phyloP scores from a whole-genome alignment of 1,139 yeast species.

The Blastobotrys raffinosifermentans region DNA sequence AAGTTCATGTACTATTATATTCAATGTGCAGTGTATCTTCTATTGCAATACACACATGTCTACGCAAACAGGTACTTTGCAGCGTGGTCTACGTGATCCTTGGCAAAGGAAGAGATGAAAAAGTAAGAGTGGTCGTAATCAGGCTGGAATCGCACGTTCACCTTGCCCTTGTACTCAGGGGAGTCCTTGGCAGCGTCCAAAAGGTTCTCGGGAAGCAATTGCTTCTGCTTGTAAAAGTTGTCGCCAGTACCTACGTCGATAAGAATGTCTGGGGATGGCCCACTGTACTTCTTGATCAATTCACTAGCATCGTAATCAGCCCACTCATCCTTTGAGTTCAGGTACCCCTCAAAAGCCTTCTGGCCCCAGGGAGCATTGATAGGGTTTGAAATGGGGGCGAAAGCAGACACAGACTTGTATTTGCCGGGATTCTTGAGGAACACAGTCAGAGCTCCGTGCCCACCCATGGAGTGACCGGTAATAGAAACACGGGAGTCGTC shows the following conservation, averaged over 20 bases:
- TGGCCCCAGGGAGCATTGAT: constrained; percentile 75
- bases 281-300: constrained; percentile 51
- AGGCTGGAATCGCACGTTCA: constrained; percentile 59
- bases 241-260: constrained; percentile 83
- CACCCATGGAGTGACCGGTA: constrained; percentile 98
- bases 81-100: constrained; percentile 81
- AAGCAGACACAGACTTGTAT: constrained; percentile 82
- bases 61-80: constrained; percentile 51
- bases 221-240: constrained; percentile 59
- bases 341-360: constrained; percentile 73
- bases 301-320: constrained; percentile 72
- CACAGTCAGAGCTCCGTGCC: constrained; percentile 83
- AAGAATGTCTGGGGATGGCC: constrained; percentile 57
- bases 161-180: constrained; percentile 54
- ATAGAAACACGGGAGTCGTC: constrained; percentile 60
- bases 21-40: no score
- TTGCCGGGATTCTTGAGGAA: constrained; percentile 66
- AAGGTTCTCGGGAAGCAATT: constrained; percentile 73
- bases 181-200: constrained; percentile 54
- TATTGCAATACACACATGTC: no score
- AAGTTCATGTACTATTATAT: no score
- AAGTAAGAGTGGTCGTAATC: constrained; percentile 92
- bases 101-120: constrained; percentile 75
- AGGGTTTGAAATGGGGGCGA: constrained; percentile 87
- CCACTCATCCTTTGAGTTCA: constrained; percentile 57